Conservation (phyloP, 208 protist species). For the Leishmania turanica region DNA sequence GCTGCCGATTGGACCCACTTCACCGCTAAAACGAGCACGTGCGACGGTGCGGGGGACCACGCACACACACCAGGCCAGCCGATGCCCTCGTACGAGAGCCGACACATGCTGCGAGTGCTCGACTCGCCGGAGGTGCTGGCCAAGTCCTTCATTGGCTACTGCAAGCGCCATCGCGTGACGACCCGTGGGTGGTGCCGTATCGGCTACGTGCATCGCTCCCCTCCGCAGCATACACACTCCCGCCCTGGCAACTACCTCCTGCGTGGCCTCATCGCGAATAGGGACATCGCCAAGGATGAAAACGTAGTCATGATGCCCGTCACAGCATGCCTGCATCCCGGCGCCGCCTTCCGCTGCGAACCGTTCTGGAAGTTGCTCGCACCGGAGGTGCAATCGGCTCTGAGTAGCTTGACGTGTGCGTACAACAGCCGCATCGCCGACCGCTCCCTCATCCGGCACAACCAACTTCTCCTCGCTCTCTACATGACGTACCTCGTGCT, state of each 20-base stretch:
- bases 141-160: constrained; percentile 66
- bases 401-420: constrained; percentile 9
- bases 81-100: constrained; percentile 70
- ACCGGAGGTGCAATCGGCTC: constrained; percentile 18
- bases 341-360: constrained; percentile 42
- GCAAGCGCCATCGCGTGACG: constrained; percentile 52
- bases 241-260: constrained; percentile 20
- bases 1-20: neutral
- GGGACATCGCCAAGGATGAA: constrained; percentile 70
- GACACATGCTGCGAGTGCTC: constrained; percentile 65
- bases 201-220: constrained; percentile 46
- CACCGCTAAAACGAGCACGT: neutral
- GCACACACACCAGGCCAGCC: neutral
- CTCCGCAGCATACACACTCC: constrained; percentile 1
- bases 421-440: constrained; percentile 70
- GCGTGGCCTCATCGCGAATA: constrained; percentile 77
- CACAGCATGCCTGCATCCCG: constrained; percentile 65
- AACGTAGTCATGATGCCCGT: constrained; percentile 78
- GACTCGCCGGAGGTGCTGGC: constrained; percentile 47
- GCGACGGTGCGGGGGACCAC: neutral
- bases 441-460: constrained; percentile 71
- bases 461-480: constrained; percentile 75
- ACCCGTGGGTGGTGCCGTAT: constrained; percentile 69
- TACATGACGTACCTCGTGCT: constrained; percentile 81
- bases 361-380: constrained; percentile 56